A percentile compares a stretch with the other conserved stretches of the same genome.
Evolutionary conservation across 2,329 filamentous ascomycete species (phyloP).

Genomic region (Aureobasidium leucospermi): DNA sequence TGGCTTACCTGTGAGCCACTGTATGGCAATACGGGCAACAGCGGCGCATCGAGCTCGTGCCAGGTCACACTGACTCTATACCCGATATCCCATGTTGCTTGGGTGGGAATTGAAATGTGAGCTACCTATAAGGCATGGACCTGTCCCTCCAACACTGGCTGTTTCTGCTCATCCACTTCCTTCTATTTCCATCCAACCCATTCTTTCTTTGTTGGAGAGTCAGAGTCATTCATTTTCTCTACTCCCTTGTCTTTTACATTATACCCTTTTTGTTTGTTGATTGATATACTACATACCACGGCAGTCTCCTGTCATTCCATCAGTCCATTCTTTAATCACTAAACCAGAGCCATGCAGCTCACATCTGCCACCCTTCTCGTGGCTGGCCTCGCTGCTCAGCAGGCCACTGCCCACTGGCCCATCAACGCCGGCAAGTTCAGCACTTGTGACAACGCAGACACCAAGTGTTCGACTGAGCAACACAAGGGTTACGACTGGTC

Average conservation of each 20-base stretch:
- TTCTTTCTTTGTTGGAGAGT: constrained; percentile 24
- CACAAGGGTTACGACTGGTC: constrained; percentile 59
- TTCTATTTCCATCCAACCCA: constrained; percentile 18
- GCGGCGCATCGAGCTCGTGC: constrained; percentile 12
- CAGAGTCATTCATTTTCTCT: constrained; percentile 41
- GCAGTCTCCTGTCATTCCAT: constrained; percentile 9
- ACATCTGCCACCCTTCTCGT: constrained; percentile 34
- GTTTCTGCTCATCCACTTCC: constrained; percentile 20
- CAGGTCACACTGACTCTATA: constrained; percentile 4
- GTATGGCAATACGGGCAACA: constrained; percentile 3
- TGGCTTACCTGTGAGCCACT: constrained; percentile 1
- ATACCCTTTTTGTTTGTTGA: constrained; percentile 19
- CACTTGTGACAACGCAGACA: constrained; percentile 65
- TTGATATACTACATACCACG: constrained; percentile 18
- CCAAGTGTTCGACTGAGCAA: constrained; percentile 68
- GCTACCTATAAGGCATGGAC: constrained; percentile 5
- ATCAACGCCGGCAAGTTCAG: constrained; percentile 49
- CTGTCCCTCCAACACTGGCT: background rate
- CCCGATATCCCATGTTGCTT: background rate
- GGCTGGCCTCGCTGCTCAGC: constrained; percentile 40
- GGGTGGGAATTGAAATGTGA: background rate
- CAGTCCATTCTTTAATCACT: background rate
- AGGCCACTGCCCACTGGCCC: constrained; percentile 44
- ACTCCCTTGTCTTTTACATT: constrained; percentile 20
- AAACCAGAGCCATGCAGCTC: constrained; percentile 20